A percentile compares a stretch with the other conserved stretches of the same genome.
Conservation (phyloP, 805 yeast genomes). For the Saccharomycopsis fodiens region DNA sequence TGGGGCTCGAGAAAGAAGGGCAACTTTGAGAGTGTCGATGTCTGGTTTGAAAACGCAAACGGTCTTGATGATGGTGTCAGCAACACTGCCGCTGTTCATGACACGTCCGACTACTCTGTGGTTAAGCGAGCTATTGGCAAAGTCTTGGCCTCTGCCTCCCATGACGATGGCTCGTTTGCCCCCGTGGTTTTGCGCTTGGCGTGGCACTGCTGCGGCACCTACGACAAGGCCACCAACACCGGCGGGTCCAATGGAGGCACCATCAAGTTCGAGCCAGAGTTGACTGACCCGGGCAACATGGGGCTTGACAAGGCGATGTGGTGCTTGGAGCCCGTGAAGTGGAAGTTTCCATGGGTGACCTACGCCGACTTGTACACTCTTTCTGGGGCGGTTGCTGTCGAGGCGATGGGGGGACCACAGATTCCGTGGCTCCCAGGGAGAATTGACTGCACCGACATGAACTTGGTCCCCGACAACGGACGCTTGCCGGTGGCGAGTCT, state of each 20-base stretch:
- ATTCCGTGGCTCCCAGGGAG: constrained; percentile 45
- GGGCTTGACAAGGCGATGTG: constrained; percentile 39
- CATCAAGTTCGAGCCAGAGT: constrained; percentile 37
- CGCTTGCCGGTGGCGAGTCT: constrained; percentile 43
- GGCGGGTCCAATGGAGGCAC: constrained; percentile 34
- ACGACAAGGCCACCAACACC: constrained; percentile 28
- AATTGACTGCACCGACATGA: constrained; percentile 31
- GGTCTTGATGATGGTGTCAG: no score
- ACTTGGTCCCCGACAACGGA: constrained; percentile 38
- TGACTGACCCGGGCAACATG: constrained; percentile 41
- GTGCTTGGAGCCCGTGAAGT: constrained; percentile 33
- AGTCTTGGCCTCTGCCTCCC: constrained; percentile 20
- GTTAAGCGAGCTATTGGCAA: constrained; percentile 31
- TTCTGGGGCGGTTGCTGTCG: constrained; percentile 44
- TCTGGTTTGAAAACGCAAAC: no score
- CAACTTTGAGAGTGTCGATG: neutral
- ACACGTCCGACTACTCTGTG: constrained; percentile 28
- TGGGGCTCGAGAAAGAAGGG: neutral
- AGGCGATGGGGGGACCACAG: constrained; percentile 42
- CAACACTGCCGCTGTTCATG: no score
- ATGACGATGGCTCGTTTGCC: constrained; percentile 33
- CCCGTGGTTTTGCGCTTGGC: constrained; percentile 41
- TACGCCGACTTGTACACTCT: constrained; percentile 46
- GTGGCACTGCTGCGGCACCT: constrained; percentile 46
- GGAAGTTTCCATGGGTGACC: constrained; percentile 37